phyloP scores from a whole-genome alignment of 768 basidiomycete species.

The Agaricus subrufescens region DNA sequence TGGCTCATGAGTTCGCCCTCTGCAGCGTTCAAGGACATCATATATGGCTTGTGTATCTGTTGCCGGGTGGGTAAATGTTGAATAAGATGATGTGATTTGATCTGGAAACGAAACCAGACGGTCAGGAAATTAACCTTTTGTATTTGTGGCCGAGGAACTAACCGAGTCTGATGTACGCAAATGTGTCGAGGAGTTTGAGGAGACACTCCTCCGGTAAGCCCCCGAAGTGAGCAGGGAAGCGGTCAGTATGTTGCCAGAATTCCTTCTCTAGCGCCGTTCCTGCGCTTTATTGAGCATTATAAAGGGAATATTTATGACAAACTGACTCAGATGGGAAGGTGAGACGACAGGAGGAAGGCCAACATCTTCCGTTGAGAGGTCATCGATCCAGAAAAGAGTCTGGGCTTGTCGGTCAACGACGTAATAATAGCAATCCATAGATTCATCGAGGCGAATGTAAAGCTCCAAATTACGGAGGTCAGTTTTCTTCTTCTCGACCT shows the following conservation, averaged over 20 bases:
- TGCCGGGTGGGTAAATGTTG: constrained; percentile 55
- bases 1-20: constrained; percentile 35
- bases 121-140: not conserved
- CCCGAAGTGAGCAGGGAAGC: constrained; percentile 30
- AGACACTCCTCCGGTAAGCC: constrained; percentile 28
- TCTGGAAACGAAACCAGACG: constrained; percentile 28
- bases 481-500: constrained; percentile 25
- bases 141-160: constrained; percentile 12
- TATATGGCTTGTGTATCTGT: constrained; percentile 44
- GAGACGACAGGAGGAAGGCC: constrained; percentile 44
- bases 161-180: constrained; percentile 57
- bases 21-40: constrained; percentile 37
- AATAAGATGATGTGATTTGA: constrained; percentile 53
- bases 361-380: constrained; percentile 35
- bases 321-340: constrained; percentile 48
- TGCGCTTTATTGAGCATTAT: constrained; percentile 18
- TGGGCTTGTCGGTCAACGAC: constrained; percentile 44
- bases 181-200: constrained; percentile 47
- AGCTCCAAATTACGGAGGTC: constrained; percentile 40
- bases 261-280: constrained; percentile 43
- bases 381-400: constrained; percentile 52
- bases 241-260: constrained; percentile 65
- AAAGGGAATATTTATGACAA: not conserved
- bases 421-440: constrained; percentile 50
- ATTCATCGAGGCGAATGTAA: constrained; percentile 41